phyloP scores from a whole-genome alignment of 345 rosid genomes.

The Brassica carinata region DNA sequence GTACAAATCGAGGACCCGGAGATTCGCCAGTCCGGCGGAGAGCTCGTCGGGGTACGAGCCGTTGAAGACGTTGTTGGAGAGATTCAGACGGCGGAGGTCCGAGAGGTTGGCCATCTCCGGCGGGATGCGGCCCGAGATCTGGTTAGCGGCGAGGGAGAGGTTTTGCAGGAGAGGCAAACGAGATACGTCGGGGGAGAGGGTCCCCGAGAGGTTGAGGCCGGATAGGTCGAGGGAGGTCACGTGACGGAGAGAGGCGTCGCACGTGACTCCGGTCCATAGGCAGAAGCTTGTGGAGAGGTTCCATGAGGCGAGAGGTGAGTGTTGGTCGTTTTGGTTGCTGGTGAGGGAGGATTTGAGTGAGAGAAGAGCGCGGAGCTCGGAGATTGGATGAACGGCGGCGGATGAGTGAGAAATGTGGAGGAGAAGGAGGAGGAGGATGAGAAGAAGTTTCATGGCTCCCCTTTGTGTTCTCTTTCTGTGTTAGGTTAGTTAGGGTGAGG shows the following conservation, averaged over 20 bases:
- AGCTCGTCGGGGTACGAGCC: conserved; percentile 62
- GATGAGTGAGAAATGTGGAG: conserved; percentile 45
- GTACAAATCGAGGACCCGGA: conserved; percentile 76
- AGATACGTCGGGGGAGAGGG: conserved; percentile 59
- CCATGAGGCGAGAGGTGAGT: conserved; percentile 59
- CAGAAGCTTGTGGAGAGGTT: conserved; percentile 53
- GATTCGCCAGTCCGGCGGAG: conserved; percentile 47
- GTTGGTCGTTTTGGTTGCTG: conserved; percentile 45
- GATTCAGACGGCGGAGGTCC: conserved; percentile 62
- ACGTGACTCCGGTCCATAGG: conserved; percentile 60
- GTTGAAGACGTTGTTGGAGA: conserved; percentile 74
- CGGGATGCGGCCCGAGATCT: conserved; percentile 66
- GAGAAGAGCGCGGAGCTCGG: conserved; percentile 69
- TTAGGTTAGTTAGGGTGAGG: conserved; percentile 10
- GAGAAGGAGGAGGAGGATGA: conserved; percentile 41
- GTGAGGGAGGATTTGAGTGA: conserved; percentile 63
- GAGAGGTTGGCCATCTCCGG: conserved; percentile 52
- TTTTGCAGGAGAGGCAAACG: conserved; percentile 57
- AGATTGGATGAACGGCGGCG: conserved; percentile 38
- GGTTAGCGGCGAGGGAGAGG: conserved; percentile 58
- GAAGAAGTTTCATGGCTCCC: conserved; percentile 44
- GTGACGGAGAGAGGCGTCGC: conserved; percentile 61
- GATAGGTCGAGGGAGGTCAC: conserved; percentile 66
- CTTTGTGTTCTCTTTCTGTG: conserved; percentile 2
- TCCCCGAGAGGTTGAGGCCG: conserved; percentile 61